These are phyloP conservation scores for Crithidia mellificae DNA, from an alignment of 208 protist species.

Conservation along the genomic window DNA sequence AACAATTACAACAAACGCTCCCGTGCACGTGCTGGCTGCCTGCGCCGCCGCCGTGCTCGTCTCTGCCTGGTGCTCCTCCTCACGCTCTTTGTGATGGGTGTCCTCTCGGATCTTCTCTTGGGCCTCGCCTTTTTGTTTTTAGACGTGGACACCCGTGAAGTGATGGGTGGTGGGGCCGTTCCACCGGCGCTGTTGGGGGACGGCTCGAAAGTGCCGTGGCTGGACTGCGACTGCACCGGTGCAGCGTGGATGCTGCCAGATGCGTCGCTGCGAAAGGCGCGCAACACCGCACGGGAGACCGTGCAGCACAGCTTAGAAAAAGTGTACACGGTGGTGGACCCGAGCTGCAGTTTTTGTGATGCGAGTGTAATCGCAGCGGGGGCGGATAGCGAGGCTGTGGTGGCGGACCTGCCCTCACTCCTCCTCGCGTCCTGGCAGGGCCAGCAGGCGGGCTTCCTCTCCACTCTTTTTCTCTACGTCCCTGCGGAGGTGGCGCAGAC, in stretches of 20 bases:
- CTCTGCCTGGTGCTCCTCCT: neutral
- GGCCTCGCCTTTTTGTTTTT: neutral
- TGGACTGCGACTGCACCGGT: conserved; percentile 14
- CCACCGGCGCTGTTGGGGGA: neutral
- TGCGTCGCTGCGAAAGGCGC: neutral
- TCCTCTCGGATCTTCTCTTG: neutral
- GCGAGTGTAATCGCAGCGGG: too few species aligned
- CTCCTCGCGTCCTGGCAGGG: neutral
- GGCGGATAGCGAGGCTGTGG: too few species aligned
- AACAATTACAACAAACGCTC: too few species aligned
- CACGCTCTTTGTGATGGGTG: neutral
- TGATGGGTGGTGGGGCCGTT: neutral
- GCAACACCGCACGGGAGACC: neutral
- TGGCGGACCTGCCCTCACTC: neutral
- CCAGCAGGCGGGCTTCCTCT: neutral
- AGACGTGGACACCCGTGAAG: neutral
- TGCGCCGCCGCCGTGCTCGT: neutral
- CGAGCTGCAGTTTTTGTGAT: neutral
- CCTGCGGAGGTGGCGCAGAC: neutral
- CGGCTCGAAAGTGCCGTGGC: conserved; percentile 8
- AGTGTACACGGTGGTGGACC: neutral
- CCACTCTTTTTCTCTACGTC: neutral
- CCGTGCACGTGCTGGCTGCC: too few species aligned
- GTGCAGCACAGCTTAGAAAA: neutral
- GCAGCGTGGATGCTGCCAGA: neutral